Percentiles rank a stretch among this genome's conserved stretches.
phyloP scores from a whole-genome alignment of 768 basidiomycete species.

The Naganishia vishniacii region DNA sequence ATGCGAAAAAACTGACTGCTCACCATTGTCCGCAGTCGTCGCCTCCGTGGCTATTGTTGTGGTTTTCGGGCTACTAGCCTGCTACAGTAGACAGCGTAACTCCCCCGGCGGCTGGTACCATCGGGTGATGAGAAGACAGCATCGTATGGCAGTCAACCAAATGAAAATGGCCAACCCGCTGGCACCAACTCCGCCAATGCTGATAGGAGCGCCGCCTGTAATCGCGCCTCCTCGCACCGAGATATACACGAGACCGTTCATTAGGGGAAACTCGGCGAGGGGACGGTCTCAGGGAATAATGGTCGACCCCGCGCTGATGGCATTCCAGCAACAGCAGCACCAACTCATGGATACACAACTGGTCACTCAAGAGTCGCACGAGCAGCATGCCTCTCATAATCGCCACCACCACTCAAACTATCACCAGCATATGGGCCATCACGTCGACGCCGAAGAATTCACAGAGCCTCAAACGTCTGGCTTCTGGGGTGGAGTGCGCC shows the following conservation, averaged over 20 bases:
- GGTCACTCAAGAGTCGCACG: not conserved
- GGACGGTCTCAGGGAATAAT: slow-evolving; percentile 3
- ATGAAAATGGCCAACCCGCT: slow-evolving; percentile 35
- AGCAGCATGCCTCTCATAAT: not conserved
- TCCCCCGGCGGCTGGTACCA: slow-evolving; percentile 44
- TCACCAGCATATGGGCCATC: too few relatives aligned
- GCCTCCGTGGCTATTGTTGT: slow-evolving; percentile 67
- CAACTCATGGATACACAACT: not conserved
- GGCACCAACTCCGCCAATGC: slow-evolving; percentile 23
- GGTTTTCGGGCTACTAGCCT: slow-evolving; percentile 69
- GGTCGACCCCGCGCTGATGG: slow-evolving; percentile 8
- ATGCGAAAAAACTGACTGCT: too few relatives aligned
- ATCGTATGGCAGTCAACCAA: slow-evolving; percentile 29
- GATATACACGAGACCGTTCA: slow-evolving; percentile 15
- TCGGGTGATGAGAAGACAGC: slow-evolving; percentile 38
- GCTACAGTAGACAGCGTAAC: slow-evolving; percentile 53
- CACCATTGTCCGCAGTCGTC: too few relatives aligned
- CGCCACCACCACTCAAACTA: not conserved
- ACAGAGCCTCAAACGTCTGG: not conserved
- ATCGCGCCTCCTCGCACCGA: slow-evolving; percentile 12
- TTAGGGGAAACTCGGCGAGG: not conserved
- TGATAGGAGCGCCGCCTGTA: slow-evolving; percentile 24
- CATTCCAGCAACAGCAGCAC: not conserved
- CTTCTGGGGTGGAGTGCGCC: not conserved
- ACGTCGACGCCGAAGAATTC: not conserved